phyloP scores from a whole-genome alignment of 2,329 filamentous ascomycete genomes.

The Phialophora verrucosa region DNA sequence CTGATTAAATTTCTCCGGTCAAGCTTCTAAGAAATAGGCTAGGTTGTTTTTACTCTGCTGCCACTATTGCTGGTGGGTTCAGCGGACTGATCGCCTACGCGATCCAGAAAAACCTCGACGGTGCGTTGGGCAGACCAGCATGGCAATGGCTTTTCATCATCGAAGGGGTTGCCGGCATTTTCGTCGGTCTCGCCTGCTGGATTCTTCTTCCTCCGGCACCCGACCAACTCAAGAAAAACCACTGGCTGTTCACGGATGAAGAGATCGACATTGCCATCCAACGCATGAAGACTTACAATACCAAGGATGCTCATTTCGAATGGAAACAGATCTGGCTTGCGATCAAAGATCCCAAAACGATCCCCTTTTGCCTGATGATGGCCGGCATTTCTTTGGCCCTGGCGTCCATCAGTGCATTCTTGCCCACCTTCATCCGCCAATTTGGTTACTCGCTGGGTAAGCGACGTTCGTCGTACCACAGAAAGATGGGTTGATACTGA shows the following conservation, averaged over 20 bases:
- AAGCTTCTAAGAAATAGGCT: neutral
- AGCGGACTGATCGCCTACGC: slow-evolving; percentile 69
- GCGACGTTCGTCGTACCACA: too few species aligned
- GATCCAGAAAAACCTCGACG: slow-evolving; percentile 67
- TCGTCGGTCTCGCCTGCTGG: neutral
- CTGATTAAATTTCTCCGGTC: neutral
- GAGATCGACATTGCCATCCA: slow-evolving; percentile 5
- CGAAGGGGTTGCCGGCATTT: slow-evolving; percentile 57
- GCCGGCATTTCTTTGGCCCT: slow-evolving; percentile 12
- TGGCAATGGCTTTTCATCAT: slow-evolving; percentile 73
- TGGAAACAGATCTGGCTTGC: slow-evolving; percentile 13
- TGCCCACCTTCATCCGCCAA: slow-evolving; percentile 28
- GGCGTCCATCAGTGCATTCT: slow-evolving; percentile 20
- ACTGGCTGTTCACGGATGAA: slow-evolving; percentile 10
- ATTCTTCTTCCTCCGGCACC: slow-evolving; percentile 10
- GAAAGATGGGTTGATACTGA: too few species aligned
- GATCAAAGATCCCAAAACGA: slow-evolving; percentile 23
- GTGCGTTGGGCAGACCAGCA: slow-evolving; percentile 58
- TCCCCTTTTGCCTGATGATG: slow-evolving; percentile 5
- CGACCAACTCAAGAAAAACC: slow-evolving; percentile 12
- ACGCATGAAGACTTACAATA: slow-evolving; percentile 12
- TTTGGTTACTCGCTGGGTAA: slow-evolving; percentile 28
- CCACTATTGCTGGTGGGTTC: slow-evolving; percentile 73
- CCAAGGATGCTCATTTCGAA: slow-evolving; percentile 13
- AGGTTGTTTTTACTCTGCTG: slow-evolving; percentile 56